These are phyloP conservation scores for Litsea cubeba DNA, from an alignment of 164 flowering plant species.

Conservation along the genomic window DNA sequence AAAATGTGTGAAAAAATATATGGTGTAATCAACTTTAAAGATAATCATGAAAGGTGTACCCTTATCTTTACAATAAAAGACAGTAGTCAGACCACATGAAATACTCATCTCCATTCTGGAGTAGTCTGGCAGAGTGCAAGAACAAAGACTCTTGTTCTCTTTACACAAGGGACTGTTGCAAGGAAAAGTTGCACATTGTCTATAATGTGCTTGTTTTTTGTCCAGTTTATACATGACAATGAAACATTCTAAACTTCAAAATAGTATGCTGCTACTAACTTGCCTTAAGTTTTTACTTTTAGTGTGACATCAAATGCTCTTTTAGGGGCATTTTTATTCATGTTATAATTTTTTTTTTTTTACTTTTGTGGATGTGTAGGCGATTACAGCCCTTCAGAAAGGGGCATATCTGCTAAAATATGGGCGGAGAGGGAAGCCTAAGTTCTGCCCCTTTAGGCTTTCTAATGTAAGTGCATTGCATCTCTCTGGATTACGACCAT, in stretches of 20 bases:
- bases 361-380: conserved; percentile 13
- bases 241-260: background rate
- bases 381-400: conserved; percentile 16
- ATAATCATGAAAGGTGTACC: too few species aligned
- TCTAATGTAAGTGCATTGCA: conserved; percentile 13
- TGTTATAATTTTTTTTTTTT: background rate
- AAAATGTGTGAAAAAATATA: too few species aligned
- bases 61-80: too few species aligned
- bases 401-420: conserved; percentile 14
- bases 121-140: background rate
- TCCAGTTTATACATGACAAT: background rate
- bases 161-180: background rate
- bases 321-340: background rate
- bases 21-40: too few species aligned
- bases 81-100: too few species aligned
- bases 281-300: background rate
- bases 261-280: background rate
- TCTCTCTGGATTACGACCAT: background rate
- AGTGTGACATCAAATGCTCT: background rate
- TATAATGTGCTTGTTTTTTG: background rate
- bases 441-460: conserved; percentile 19
- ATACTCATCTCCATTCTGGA: background rate
- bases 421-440: conserved; percentile 21
- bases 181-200: too few species aligned
- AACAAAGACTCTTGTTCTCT: background rate